Conservation (phyloP, 176 grass and related monocot species). For the Paspalum vaginatum region DNA sequence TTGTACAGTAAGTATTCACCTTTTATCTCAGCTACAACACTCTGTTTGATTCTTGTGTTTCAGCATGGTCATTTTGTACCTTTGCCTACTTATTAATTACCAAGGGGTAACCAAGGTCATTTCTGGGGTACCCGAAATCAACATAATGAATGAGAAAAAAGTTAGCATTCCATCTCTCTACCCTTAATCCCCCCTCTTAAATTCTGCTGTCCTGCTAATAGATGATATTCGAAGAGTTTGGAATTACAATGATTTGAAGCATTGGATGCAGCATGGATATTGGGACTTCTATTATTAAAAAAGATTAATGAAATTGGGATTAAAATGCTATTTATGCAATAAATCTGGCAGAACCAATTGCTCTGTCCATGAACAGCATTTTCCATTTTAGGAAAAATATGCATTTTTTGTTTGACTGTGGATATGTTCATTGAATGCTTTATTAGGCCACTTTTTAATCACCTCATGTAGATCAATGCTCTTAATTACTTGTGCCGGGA, state of each 20-base stretch:
- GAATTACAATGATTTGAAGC: conserved; percentile 1
- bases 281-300: conserved; percentile 6
- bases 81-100: conserved; percentile 19
- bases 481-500: neutral
- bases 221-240: neutral
- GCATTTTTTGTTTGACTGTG: neutral
- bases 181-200: neutral
- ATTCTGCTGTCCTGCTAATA: neutral
- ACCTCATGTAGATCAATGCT: neutral
- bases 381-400: conserved; percentile 10
- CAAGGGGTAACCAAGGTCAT: neutral
- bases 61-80: neutral
- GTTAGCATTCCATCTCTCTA: neutral
- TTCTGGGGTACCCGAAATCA: neutral
- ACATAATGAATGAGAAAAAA: neutral
- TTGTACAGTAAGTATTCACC: conserved; percentile 87
- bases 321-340: neutral
- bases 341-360: neutral
- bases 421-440: conserved; percentile 12
- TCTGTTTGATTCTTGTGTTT: conserved; percentile 10
- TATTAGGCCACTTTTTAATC: neutral
- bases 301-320: neutral
- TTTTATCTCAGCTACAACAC: conserved; percentile 12
- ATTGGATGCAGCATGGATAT: neutral
- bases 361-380: neutral